Evolutionary conservation across 2,329 filamentous ascomycete genomes (phyloP), one percentile per base, ranked within the genome.

Genomic region (Fusarium sp.): DNA sequence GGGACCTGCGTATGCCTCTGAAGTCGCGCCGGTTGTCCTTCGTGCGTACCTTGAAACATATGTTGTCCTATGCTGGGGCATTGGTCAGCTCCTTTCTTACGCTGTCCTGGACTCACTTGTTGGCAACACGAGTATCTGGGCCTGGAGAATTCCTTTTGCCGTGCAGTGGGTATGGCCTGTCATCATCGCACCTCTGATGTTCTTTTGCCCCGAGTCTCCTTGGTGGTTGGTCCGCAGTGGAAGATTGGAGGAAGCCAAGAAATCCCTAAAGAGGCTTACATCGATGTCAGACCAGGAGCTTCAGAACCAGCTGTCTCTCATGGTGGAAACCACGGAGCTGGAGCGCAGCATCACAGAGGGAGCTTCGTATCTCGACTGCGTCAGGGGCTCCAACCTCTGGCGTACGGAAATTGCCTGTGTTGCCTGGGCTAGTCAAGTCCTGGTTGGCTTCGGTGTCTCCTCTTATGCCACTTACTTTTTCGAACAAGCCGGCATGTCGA

Each of bases 21-120:
- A 87, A 65, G 82, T 87, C 8, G 82, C 80, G 17, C 85, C 85
- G 2, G 72, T 82, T 3, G 78, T 79, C 3, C 77, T 87, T n/a
- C 81, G 85, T 39, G 81, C 79, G 17, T 81, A 84, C 50, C 77
- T 86, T 11, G 84, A 84, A 1, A 77, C 81, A 3, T 85, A 81
- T 32, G 79, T 84, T 65, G 85, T 85, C 73, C 78, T 86, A 15
- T 85, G 83, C 74, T 85, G 80, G 77, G 81, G 79, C 57, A 82
- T 84, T 36, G 84, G 83, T 1, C 82, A 84, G 73, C 78, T 86
- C 50, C 70, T 84, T 14, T 79, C 81, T 3, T 75, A 81, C 10
- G 83, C 79, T 39, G 78, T 83, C 15, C 41, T 58, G 28, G 39
- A 44, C 18, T 58, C 55, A 17, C 52, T 55, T 28, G 15, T 38